These are phyloP conservation scores for Prunella vulgaris DNA, from an alignment of 257 asterid species.

Conservation along the genomic window DNA sequence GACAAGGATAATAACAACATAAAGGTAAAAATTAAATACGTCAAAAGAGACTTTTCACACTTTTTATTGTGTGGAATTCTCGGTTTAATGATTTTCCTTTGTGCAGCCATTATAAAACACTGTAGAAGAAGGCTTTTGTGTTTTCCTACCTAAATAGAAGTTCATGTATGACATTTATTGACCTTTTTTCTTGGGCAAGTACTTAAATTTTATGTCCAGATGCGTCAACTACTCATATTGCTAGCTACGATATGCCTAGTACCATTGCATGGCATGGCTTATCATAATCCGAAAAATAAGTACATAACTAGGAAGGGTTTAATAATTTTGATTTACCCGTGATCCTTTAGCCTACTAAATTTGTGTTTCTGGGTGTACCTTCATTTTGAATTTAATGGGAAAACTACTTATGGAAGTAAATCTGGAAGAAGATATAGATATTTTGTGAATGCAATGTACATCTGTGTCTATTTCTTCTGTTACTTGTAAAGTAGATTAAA, in stretches of 20 bases:
- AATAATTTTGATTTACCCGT: neutral
- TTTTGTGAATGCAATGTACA: neutral
- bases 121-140: neutral
- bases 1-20: neutral
- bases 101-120: neutral
- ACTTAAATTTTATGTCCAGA: neutral
- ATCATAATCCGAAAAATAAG: neutral
- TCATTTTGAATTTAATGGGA: neutral
- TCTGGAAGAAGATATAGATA: neutral
- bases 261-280: neutral
- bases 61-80: neutral
- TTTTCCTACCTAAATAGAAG: neutral
- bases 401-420: neutral
- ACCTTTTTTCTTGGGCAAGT: neutral
- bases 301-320: neutral
- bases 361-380: neutral
- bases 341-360: neutral
- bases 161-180: neutral
- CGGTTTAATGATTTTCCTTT: neutral
- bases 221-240: neutral
- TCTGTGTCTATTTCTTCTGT: neutral
- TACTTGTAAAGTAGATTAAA: neutral
- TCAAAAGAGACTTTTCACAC: neutral
- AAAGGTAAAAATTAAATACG: neutral
- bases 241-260: neutral